These are phyloP conservation scores for Trichoderma gamsii DNA, from an alignment of 495 filamentous ascomycete species.

Conservation along the genomic window DNA sequence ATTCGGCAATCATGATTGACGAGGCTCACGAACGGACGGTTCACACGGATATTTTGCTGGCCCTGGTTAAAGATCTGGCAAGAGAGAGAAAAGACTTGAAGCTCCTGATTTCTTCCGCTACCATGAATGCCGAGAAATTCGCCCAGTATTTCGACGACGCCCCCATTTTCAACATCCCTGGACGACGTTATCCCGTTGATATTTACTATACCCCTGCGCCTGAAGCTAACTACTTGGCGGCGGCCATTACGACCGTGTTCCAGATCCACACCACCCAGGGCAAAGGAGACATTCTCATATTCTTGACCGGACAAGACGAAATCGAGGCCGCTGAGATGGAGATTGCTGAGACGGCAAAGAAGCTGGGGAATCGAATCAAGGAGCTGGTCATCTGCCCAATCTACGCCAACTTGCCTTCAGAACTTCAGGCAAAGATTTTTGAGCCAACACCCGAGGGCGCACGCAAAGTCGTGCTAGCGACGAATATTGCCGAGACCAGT, in stretches of 20 bases:
- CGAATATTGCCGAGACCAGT: constrained; percentile 86
- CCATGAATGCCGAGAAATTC: constrained; percentile 93
- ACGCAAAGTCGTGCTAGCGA: constrained; percentile 81
- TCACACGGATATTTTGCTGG: constrained; percentile 85
- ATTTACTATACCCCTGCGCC: constrained; percentile 90
- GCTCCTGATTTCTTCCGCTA: constrained; percentile 88
- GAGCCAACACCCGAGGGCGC: constrained; percentile 77
- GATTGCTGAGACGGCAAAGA: constrained; percentile 71
- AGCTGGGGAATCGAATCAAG: constrained; percentile 73
- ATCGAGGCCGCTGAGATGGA: constrained; percentile 81
- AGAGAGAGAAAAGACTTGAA: constrained; percentile 82
- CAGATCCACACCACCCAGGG: constrained; percentile 91
- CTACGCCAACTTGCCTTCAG: constrained; percentile 82
- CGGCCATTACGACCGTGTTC: constrained; percentile 87
- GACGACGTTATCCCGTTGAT: constrained; percentile 82
- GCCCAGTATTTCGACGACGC: constrained; percentile 88
- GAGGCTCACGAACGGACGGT: constrained; percentile 95
- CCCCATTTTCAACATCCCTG: constrained; percentile 94
- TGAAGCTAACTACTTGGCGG: constrained; percentile 90
- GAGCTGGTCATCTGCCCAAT: constrained; percentile 85
- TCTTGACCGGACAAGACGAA: constrained; percentile 85
- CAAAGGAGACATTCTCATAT: constrained; percentile 83
- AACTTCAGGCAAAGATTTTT: constrained; percentile 82
- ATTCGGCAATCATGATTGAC: constrained; percentile 91
- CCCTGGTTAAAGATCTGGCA: constrained; percentile 86